Conservation (phyloP, 2,329 filamentous ascomycete genomes). For the Apiospora koreana region DNA sequence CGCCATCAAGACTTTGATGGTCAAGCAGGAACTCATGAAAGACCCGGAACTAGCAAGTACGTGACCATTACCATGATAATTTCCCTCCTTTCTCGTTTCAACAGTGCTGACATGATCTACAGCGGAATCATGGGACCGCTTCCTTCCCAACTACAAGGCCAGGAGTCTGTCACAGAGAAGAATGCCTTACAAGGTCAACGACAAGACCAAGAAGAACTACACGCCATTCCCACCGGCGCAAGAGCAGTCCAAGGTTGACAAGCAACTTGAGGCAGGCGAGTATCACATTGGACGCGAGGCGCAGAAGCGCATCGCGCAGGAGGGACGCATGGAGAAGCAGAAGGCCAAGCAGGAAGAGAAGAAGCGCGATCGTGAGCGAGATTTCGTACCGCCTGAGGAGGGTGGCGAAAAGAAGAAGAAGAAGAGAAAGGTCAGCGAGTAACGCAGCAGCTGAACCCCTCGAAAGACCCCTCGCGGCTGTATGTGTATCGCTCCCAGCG, state of each 20-base stretch:
- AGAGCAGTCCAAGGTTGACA: constrained; percentile 98
- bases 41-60: constrained; percentile 73
- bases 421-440: constrained; percentile 60
- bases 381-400: constrained; percentile 84
- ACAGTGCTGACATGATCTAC: background rate
- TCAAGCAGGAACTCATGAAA: constrained; percentile 88
- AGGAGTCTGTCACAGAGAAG: constrained; percentile 82
- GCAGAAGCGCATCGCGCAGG: constrained; percentile 79
- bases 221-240: constrained; percentile 96
- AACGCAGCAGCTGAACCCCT: background rate
- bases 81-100: background rate
- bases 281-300: constrained; percentile 94
- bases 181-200: constrained; percentile 80
- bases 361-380: constrained; percentile 79
- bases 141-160: constrained; percentile 97
- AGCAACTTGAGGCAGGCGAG: constrained; percentile 97
- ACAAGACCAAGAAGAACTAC: constrained; percentile 93
- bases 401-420: constrained; percentile 59
- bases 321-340: constrained; percentile 82
- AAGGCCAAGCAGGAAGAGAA: constrained; percentile 86
- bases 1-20: constrained; percentile 44
- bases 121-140: constrained; percentile 87
- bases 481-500: constrained; percentile 3
- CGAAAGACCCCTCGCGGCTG: background rate
- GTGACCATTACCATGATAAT: background rate